These are phyloP conservation scores for Lipomyces sp. DNA, from an alignment of 805 yeast genomes.

Conservation along the genomic window DNA sequence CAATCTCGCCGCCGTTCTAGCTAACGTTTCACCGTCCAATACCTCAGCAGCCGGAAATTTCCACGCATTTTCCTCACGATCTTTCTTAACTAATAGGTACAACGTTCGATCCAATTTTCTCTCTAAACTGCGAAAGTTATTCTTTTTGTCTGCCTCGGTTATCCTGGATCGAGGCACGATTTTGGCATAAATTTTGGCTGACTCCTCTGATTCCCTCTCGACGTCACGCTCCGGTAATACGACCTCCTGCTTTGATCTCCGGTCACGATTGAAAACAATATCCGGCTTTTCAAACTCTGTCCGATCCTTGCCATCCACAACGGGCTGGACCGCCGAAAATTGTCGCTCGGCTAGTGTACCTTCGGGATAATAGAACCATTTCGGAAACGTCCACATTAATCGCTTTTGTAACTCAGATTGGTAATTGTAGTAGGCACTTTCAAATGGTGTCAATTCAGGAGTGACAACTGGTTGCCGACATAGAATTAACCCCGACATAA, in stretches of 20 bases:
- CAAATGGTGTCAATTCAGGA: slow-evolving; percentile 73
- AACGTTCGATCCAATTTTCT: slow-evolving; percentile 79
- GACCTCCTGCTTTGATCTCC: slow-evolving; percentile 78
- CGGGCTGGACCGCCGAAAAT: slow-evolving; percentile 69
- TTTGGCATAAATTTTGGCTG: slow-evolving; percentile 61
- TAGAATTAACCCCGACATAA: slow-evolving; percentile 56
- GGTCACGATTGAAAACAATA: slow-evolving; percentile 66
- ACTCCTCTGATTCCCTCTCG: slow-evolving; percentile 44
- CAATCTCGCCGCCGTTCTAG: slow-evolving; percentile 75
- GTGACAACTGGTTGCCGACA: slow-evolving; percentile 86
- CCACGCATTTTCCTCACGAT: slow-evolving; percentile 55
- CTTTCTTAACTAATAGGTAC: slow-evolving; percentile 66
- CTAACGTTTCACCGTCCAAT: slow-evolving; percentile 59
- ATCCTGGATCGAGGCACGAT: slow-evolving; percentile 70
- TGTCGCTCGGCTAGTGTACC: slow-evolving; percentile 89
- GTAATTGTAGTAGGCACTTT: slow-evolving; percentile 74
- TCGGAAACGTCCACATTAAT: slow-evolving; percentile 97
- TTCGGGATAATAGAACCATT: slow-evolving; percentile 84
- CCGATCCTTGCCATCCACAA: slow-evolving; percentile 12
- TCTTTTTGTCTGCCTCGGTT: slow-evolving; percentile 74
- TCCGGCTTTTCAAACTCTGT: slow-evolving; percentile 18
- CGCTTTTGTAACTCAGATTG: slow-evolving; percentile 86
- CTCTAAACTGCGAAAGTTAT: slow-evolving; percentile 71
- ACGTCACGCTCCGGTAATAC: slow-evolving; percentile 68
- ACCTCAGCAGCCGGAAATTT: slow-evolving; percentile 73